Evolutionary conservation across 306 rosid genomes (phyloP).

Genomic region (Alnus glutinosa): DNA sequence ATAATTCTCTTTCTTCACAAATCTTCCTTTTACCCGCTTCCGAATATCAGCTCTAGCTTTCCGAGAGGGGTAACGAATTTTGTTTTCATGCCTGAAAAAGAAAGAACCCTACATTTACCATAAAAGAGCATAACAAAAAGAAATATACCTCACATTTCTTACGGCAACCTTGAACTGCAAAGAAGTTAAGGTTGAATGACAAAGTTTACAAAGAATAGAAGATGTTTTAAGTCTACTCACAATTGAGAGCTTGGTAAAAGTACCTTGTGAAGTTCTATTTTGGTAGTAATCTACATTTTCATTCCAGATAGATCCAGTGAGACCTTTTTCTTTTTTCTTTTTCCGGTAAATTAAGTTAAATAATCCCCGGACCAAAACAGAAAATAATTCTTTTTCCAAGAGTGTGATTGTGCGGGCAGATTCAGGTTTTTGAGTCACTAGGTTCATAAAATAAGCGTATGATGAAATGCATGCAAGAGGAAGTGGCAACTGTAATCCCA

Average conservation of each 20-base stretch:
- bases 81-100: slow-evolving; percentile 51
- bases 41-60: slow-evolving; percentile 44
- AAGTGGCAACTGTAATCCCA: background rate
- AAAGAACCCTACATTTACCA: slow-evolving; percentile 21
- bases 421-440: background rate
- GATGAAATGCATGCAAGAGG: background rate
- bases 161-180: background rate
- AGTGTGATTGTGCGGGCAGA: background rate
- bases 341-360: background rate
- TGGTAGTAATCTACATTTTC: background rate
- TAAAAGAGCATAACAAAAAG: slow-evolving; percentile 8
- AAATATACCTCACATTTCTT: background rate
- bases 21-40: slow-evolving; percentile 45
- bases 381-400: background rate
- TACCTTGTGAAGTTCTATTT: background rate
- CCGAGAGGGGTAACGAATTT: slow-evolving; percentile 40
- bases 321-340: background rate
- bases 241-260: background rate
- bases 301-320: background rate
- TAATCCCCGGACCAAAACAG: background rate
- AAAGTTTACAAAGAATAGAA: background rate
- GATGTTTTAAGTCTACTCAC: background rate
- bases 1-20: slow-evolving; percentile 42
- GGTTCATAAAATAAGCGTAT: background rate
- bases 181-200: background rate